Base-by-base conservation (phyloP, 164 flowering plant species). In the Piper betle region DNA sequence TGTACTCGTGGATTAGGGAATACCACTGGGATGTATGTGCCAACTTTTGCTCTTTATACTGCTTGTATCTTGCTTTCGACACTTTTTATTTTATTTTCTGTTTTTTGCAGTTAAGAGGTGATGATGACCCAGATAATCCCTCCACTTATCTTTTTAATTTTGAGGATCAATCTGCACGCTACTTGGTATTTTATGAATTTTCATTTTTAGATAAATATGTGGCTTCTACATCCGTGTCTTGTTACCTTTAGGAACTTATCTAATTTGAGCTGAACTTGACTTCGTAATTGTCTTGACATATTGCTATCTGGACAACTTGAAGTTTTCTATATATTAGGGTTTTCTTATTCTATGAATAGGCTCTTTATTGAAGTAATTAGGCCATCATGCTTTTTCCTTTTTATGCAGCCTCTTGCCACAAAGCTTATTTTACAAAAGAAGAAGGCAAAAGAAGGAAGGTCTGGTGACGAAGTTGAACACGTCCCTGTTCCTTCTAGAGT, bases 1-100 rank as follows among this genome's bases (percentile, higher is more conserved):
- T 81, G n/a, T 90, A 76, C 72, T 67, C 92, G 17, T 93, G 97
- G 99, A 70, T 93, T 59, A 87, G 98, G 39, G 98, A 90, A 68
- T 93, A 90, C 68, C 84, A 86, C 39, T 90, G 87, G 87, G 97
- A 90, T 81, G 96, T 93, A 87, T 46, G 98, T 82, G 53, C 62
- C 55, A 19, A 9, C 52, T 53, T 40, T 39, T 38, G 2, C 0
- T 55, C 6, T 55, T n/a, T 38, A 3, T 55, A 25, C 38, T 58
- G 41, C 6, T n/a, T 58, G 5, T 39, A 15, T 58, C 39, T 58
- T 41, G 9, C 33, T 39, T 0, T 55, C 46, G 8, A 41, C 55
- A 57, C 58, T 63, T 19, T 16, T 57, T 42, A 33, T 55, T 57
- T 18, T n/a, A n/a, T 39, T 19, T 18, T 37, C 15, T 20, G 25